phyloP scores from a whole-genome alignment of 2,329 filamentous ascomycete species.

The Dothideomycetes sp. region DNA sequence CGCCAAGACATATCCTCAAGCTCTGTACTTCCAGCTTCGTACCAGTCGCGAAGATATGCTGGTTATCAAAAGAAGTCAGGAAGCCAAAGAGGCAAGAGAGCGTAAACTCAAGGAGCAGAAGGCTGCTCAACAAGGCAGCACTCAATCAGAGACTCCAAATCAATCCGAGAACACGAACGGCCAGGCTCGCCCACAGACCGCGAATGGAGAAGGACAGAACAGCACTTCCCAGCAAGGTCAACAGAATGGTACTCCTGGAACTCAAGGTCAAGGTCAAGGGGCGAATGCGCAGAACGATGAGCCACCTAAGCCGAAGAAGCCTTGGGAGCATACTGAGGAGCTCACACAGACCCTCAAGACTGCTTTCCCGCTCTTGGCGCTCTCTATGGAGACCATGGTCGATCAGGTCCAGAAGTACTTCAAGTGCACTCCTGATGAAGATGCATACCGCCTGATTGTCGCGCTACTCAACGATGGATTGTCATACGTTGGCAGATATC shows the following conservation, averaged over 20 bases:
- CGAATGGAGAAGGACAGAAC: constrained; percentile 27
- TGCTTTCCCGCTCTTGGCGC: constrained; percentile 83
- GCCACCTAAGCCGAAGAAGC: constrained; percentile 53
- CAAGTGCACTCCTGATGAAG: constrained; percentile 96
- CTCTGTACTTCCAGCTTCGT: constrained; percentile 87
- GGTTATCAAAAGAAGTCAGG: constrained; percentile 80
- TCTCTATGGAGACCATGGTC: constrained; percentile 99
- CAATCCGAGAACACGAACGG: constrained; percentile 27
- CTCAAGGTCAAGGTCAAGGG: constrained; percentile 12
- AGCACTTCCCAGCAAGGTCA: constrained; percentile 28
- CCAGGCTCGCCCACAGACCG: constrained; percentile 28
- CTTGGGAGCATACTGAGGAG: constrained; percentile 95
- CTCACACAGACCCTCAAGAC: constrained; percentile 94
- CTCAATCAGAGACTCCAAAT: constrained; percentile 18
- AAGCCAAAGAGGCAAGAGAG: constrained; percentile 44
- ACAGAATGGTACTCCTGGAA: constrained; percentile 10
- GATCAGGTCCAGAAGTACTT: constrained; percentile 98
- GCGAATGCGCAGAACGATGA: constrained; percentile 23
- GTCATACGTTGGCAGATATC: constrained; percentile 82
- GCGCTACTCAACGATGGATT: constrained; percentile 91
- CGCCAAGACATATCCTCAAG: constrained; percentile 87
- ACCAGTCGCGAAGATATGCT: constrained; percentile 92
- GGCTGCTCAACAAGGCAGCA: constrained; percentile 33
- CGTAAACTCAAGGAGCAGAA: constrained; percentile 49
- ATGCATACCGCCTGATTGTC: constrained; percentile 95